Conservation (phyloP, 129 eudicot species). For the Artemisia tridentata region DNA sequence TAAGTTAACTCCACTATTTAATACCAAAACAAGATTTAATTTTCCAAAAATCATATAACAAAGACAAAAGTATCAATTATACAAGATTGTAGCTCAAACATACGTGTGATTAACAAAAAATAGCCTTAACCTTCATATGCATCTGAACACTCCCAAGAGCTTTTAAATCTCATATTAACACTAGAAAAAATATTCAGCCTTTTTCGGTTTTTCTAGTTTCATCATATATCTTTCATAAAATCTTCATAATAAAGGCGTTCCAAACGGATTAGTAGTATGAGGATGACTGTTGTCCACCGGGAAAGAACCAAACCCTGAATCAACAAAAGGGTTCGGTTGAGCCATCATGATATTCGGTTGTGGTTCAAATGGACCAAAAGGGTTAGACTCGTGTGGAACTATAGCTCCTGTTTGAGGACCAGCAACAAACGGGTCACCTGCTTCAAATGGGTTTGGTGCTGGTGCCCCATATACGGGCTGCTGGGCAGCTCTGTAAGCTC, state of each 20-base stretch:
- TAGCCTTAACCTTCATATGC: constrained; percentile 1
- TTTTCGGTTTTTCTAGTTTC: not conserved
- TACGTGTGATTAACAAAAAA: not conserved
- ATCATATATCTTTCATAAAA: not conserved
- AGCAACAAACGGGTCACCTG: constrained; percentile 58
- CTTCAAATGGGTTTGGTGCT: constrained; percentile 93
- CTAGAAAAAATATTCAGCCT: not conserved
- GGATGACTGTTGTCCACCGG: constrained; percentile 46
- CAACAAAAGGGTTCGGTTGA: constrained; percentile 74
- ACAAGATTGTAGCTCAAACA: constrained; percentile 7
- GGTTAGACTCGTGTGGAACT: constrained; percentile 55
- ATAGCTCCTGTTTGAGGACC: constrained; percentile 46
- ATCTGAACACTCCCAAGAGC: constrained; percentile 21
- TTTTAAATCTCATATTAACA: constrained; percentile 21
- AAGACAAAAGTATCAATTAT: not conserved
- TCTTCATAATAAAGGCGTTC: constrained; percentile 26
- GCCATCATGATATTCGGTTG: constrained; percentile 47
- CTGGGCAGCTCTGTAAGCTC: constrained; percentile 78
- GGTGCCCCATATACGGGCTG: constrained; percentile 84
- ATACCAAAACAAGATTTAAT: constrained; percentile 8
- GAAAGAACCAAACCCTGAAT: constrained; percentile 66
- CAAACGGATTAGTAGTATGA: constrained; percentile 71
- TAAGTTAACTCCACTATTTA: not conserved
- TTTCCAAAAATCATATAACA: not conserved
- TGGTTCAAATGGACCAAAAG: constrained; percentile 60